These are phyloP conservation scores for Hypoxylon rickii DNA, from an alignment of 495 filamentous ascomycete species.

Conservation along the genomic window DNA sequence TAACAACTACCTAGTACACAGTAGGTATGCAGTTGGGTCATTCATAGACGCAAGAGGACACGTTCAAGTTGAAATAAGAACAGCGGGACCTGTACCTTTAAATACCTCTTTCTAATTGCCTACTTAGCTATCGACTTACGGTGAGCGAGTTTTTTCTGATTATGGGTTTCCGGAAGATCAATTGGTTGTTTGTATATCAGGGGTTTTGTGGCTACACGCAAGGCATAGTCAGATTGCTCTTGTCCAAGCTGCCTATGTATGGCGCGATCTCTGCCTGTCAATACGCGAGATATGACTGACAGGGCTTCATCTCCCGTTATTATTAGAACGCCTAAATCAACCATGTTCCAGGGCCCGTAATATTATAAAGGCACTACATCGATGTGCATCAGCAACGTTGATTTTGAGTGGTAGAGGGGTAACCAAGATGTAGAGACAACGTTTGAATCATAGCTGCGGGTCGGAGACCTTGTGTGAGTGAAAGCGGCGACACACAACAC, in stretches of 20 bases:
- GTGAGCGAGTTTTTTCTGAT: conserved; percentile 25
- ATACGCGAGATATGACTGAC: conserved; percentile 30
- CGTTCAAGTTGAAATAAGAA: background rate
- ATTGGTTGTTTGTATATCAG: conserved; percentile 24
- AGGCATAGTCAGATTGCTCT: conserved; percentile 12
- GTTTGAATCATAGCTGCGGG: too few relatives aligned
- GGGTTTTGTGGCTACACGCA: conserved; percentile 12
- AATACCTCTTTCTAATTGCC: too few relatives aligned
- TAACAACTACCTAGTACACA: too few relatives aligned
- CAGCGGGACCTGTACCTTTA: conserved; percentile 20
- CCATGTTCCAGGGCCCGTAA: too few relatives aligned
- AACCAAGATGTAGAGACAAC: too few relatives aligned
- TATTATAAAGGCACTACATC: too few relatives aligned
- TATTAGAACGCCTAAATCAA: background rate
- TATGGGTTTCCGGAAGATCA: conserved; percentile 27
- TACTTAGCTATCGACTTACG: too few relatives aligned
- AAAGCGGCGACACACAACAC: too few relatives aligned
- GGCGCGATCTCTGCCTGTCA: conserved; percentile 24
- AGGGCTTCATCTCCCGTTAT: conserved; percentile 14
- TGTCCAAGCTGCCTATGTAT: conserved; percentile 12
- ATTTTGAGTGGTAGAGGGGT: background rate
- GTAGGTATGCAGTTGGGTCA: conserved; percentile 4
- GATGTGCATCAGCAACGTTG: too few relatives aligned
- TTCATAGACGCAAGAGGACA: conserved; percentile 6
- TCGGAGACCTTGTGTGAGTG: too few relatives aligned